Evolutionary conservation across 2,329 filamentous ascomycete species (phyloP), one percentile per base, ranked within the genome.

Genomic region (Calonectria pseudoreteaudii): DNA sequence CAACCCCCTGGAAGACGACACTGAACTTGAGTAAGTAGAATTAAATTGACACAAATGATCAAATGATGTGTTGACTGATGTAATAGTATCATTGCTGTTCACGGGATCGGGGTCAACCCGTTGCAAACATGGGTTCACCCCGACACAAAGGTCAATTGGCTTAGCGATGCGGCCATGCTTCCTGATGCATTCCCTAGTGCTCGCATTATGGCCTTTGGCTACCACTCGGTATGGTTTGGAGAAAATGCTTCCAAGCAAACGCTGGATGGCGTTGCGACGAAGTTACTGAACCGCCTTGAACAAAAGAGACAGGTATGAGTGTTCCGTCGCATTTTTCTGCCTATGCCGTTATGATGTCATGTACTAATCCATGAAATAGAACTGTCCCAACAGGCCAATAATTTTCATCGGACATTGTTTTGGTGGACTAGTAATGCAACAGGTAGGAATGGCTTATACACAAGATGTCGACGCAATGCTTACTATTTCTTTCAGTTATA

Each of bases 331-430:
- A n/a, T 38, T 38, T 5, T 28, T 16, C 8, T 28, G 11, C 8
- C 1, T 16, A 26, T 44, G 16, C 14, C 3, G 26, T 44, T 16
- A 1, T 16, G 0, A n/a, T 20, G 10, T 41, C 10, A 7, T 16
- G n/a, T 6, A 13, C 10, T 69, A 23, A 69, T 23, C 7, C 11
- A 20, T 6, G 4, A 8, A 49, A 23, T 28, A 75, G 74, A 34
- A 52, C 4, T 74, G 68, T 26, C 49, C 66, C 13, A 18, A 36
- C 4, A 65, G 74, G 4, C 74, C 74, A 23, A 62, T 75, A 3
- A 56, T 75, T 20, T 70, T 75, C 34, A 72, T 75, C n/a, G 74
- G 74, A 7, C 74, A 75, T 31, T 75, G 74, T 31, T 70, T 75
- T 28, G 72, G 74, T 8, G 74, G 74, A 3, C 52, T 75, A 5